Base-by-base conservation (phyloP, 179 eudicot species). In the Camellia oleifera region DNA sequence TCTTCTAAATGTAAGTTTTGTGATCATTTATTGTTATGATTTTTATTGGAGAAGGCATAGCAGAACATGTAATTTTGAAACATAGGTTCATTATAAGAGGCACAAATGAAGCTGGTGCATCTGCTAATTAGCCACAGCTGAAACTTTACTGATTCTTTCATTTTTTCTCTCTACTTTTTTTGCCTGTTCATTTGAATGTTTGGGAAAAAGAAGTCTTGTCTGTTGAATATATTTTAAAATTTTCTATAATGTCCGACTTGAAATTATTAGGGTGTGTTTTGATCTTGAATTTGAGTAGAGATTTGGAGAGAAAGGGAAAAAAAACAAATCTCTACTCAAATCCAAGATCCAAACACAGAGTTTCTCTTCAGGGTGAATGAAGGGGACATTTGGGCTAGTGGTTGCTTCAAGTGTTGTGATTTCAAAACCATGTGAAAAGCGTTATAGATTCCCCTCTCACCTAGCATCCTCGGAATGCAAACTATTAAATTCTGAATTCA, bases 1-100 rank as follows among this genome's bases (percentile, higher is more conserved):
- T 72, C 94, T 97, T 74, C 82, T 97, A 70, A 97, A 92, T 86
- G 99, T 92, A 90, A 52, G 93, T 86, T 13, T 40, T 64, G 46
- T 74, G 65, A 13, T 18, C 52, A 20, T 70, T 20, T 58, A 58
- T 18, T 4, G 17, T 72, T 8, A 42, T 57, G 42, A 52, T 48
- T 77, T 18, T 23, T 20, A 6, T 20, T 62, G 13, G 54, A 26
- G 20, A 42, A 17, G 46, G 58, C 57, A 63, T 20, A 7, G 40
- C 12, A 66, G 44, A 58, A 1, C 40, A 32, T 32, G 40, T 32
- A 32, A 32, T 32, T 32, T 32, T 32, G 32, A 53, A 14, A 57
- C 64, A 2, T 56, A 4, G 54, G 52, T 57, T 65, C 7, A 3
- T 23, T 50, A 48, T 13, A 45, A 9, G 42, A 13, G 71, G 60